A percentile compares a stretch with the other conserved stretches of the same genome.
Conservation (phyloP, 139 green algal species). For the Zygnema circumcarinatum region DNA sequence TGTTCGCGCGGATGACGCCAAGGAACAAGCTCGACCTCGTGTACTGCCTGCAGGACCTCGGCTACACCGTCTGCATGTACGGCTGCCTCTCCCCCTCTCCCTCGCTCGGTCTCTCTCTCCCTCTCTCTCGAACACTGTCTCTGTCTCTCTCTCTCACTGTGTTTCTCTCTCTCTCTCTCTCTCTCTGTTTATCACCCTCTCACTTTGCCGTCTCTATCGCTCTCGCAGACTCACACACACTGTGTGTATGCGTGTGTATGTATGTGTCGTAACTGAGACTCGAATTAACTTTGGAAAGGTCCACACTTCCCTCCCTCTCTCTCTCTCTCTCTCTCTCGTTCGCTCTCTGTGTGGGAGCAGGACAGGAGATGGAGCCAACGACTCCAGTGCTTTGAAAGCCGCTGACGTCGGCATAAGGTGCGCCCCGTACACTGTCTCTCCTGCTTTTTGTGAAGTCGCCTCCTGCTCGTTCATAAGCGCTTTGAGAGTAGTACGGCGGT, state of each 20-base stretch:
- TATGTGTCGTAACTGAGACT: too few relatives aligned
- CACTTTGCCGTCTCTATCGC: background rate
- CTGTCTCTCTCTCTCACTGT: background rate
- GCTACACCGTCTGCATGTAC: slow-evolving; percentile 40
- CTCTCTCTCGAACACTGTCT: too few relatives aligned
- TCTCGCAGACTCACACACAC: background rate
- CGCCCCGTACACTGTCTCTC: background rate
- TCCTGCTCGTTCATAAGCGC: too few relatives aligned
- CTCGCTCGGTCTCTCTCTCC: background rate
- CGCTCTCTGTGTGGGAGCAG: slow-evolving; percentile 27
- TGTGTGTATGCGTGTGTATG: too few relatives aligned
- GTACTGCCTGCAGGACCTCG: slow-evolving; percentile 8
- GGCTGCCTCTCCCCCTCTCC: background rate
- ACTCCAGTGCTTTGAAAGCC: slow-evolving; percentile 35
- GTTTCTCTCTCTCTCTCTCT: background rate
- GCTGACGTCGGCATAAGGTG: slow-evolving; percentile 42
- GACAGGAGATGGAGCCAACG: slow-evolving; percentile 47
- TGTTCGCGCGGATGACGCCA: slow-evolving; percentile 43
- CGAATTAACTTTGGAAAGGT: too few relatives aligned
- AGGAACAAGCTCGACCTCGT: slow-evolving; percentile 39
- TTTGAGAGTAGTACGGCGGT: too few relatives aligned
- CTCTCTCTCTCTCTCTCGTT: background rate
- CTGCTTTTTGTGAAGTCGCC: too few relatives aligned
- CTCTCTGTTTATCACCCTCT: too few relatives aligned
- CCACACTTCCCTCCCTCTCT: too few relatives aligned